Evolutionary conservation across 495 filamentous ascomycete species (phyloP).

Genomic region (Halenospora varia): DNA sequence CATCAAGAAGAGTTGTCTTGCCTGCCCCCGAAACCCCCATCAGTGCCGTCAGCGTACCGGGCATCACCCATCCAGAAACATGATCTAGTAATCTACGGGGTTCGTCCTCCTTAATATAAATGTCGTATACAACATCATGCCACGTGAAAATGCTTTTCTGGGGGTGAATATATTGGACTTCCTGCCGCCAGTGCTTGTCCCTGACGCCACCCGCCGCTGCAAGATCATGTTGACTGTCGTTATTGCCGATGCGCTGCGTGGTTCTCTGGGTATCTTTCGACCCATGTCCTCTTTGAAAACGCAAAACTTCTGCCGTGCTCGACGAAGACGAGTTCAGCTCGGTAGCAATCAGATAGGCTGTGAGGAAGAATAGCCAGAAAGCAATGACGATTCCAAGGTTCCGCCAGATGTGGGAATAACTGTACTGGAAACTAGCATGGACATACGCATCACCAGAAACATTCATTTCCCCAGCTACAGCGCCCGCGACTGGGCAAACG

Average conservation of each 20-base stretch:
- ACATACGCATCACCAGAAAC: constrained; percentile 70
- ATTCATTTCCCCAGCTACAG: constrained; percentile 45
- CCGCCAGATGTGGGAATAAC: constrained; percentile 62
- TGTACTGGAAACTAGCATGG: constrained; percentile 55
- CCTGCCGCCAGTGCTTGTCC: constrained; percentile 44
- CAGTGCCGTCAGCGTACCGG: constrained; percentile 83
- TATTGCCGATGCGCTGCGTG: constrained; percentile 38
- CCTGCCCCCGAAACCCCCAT: constrained; percentile 76
- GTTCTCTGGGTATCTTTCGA: constrained; percentile 42
- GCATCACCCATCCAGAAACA: constrained; percentile 88
- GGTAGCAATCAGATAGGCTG: constrained; percentile 63
- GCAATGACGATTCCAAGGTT: constrained; percentile 77
- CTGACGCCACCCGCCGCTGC: no score
- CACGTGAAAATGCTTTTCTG: constrained; percentile 78
- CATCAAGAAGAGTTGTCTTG: constrained; percentile 70
- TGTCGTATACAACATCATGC: constrained; percentile 81
- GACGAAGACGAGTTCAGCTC: constrained; percentile 74
- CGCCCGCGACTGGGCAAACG: constrained; percentile 53
- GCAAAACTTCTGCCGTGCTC: constrained; percentile 83
- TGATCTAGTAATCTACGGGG: constrained; percentile 73
- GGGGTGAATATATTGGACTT: no score
- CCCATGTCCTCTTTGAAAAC: constrained; percentile 76
- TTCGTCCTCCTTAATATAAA: constrained; percentile 81
- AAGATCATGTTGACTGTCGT: no score
- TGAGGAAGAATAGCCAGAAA: constrained; percentile 65